A percentile compares a stretch with the other conserved stretches of the same genome.
phyloP scores from a whole-genome alignment of 768 basidiomycete species.

The Candolleomyces aberdarensis region DNA sequence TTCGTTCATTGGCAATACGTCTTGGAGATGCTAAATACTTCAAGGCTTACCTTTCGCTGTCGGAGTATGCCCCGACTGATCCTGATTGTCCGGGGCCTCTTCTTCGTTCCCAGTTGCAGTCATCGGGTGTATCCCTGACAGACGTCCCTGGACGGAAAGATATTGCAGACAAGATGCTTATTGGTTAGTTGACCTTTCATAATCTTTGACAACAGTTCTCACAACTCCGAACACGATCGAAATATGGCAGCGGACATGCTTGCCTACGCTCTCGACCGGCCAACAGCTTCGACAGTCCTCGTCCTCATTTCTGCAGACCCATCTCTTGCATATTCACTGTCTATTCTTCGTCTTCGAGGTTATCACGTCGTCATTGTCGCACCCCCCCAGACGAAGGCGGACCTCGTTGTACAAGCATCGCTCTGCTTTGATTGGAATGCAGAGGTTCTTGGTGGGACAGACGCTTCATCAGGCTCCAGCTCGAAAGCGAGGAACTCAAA shows the following conservation, averaged over 20 bases:
- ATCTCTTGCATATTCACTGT: conserved; percentile 62
- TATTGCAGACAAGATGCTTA: conserved; percentile 23
- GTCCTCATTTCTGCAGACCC: conserved; percentile 64
- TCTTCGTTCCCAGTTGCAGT: conserved; percentile 25
- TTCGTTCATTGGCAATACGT: conserved; percentile 21
- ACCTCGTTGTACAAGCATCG: conserved; percentile 53
- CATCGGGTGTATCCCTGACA: conserved; percentile 28
- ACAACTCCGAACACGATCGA: too few relatives aligned
- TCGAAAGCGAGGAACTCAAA: background rate
- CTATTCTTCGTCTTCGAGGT: conserved; percentile 49
- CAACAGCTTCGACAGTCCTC: conserved; percentile 38
- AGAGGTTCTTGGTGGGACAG: background rate
- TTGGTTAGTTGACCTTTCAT: conserved; percentile 17
- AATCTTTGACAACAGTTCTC: background rate
- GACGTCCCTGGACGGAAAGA: conserved; percentile 28
- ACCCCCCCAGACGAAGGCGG: conserved; percentile 37
- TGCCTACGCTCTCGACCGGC: conserved; percentile 42
- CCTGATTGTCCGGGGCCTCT: conserved; percentile 3
- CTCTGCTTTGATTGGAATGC: conserved; percentile 42
- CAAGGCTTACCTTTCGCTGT: conserved; percentile 27
- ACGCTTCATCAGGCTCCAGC: background rate
- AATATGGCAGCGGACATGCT: conserved; percentile 21
- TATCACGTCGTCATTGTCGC: conserved; percentile 52
- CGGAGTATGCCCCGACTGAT: conserved; percentile 14
- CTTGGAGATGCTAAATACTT: conserved; percentile 28